A percentile compares a stretch with the other conserved stretches of the same genome.
Conservation (phyloP, 768 basidiomycete genomes). For the Boletus bicolor region DNA sequence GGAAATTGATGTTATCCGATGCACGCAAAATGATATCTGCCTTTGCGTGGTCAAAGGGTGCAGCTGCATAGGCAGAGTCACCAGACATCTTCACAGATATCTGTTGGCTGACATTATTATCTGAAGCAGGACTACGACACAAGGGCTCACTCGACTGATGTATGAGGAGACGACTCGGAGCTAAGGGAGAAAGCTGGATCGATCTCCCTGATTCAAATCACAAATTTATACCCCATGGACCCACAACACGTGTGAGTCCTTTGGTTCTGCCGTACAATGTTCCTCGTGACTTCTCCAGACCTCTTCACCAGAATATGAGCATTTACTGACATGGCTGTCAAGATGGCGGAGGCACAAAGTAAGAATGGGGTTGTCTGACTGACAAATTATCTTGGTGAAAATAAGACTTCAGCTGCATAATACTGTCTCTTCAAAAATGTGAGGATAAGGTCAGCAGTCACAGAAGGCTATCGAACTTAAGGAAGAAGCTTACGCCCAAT, state of each 20-base stretch:
- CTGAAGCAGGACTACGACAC: neutral
- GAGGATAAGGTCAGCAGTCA: too few species aligned
- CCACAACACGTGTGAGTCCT: neutral
- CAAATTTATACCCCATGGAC: neutral
- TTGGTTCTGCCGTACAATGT: too few species aligned
- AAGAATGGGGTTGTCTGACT: too few species aligned
- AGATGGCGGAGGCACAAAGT: too few species aligned
- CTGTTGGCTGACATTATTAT: neutral
- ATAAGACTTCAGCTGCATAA: too few species aligned
- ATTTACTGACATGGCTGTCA: too few species aligned
- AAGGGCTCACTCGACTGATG: neutral
- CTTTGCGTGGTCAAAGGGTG: slow-evolving; percentile 21
- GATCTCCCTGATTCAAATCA: neutral
- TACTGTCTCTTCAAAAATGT: too few species aligned
- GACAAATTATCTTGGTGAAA: too few species aligned
- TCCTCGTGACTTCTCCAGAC: too few species aligned
- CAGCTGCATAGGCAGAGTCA: slow-evolving; percentile 1
- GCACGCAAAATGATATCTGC: slow-evolving; percentile 24
- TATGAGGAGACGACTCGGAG: neutral
- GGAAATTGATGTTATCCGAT: slow-evolving; percentile 28
- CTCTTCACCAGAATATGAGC: too few species aligned
- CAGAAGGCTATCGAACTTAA: too few species aligned
- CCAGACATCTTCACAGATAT: neutral
- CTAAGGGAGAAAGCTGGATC: neutral
- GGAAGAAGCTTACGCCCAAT: too few species aligned